Evolutionary conservation across 73 alveolate genomes (phyloP).

Genomic region (Stentor roeselii): DNA sequence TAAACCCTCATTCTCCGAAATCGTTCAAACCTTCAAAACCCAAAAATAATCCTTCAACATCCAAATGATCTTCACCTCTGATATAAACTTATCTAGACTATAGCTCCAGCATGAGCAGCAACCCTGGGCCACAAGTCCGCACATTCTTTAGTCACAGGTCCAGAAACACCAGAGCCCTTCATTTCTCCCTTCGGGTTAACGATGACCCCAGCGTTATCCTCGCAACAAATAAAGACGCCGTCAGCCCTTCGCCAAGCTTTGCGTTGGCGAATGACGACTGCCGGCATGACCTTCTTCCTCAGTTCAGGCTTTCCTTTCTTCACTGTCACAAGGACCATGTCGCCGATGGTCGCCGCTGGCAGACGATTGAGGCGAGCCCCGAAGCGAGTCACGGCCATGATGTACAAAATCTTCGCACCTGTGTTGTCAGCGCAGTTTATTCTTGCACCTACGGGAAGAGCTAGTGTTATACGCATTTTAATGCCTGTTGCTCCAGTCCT

Average conservation of each 20-base stretch:
- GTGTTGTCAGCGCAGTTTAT: conserved; percentile 90
- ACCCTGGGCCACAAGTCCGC: conserved; percentile 91
- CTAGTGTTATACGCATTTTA: conserved; percentile 48
- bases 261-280: conserved; percentile 93
- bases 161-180: conserved; percentile 94
- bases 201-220: conserved; percentile 95
- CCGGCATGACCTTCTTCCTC: conserved; percentile 92
- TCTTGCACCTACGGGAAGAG: conserved; percentile 75
- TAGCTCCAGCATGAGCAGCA: conserved; percentile 92
- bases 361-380: conserved; percentile 42
- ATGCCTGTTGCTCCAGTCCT: conserved; percentile 52
- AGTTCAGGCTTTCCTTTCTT: conserved; percentile 96
- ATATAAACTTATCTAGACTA: conserved; percentile 74
- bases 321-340: conserved; percentile 86
- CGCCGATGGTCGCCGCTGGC: conserved; percentile 88
- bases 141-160: conserved; percentile 93
- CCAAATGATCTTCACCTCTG: too few relatives aligned
- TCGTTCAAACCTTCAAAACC: too few relatives aligned
- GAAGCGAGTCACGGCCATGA: conserved; percentile 64
- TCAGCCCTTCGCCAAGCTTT: conserved; percentile 92
- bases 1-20: too few relatives aligned
- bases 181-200: conserved; percentile 95
- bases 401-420: conserved; percentile 82
- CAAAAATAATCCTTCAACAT: too few relatives aligned
- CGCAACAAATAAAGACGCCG: conserved; percentile 91